These are phyloP conservation scores for Ceratobasidium sp. DNA, from an alignment of 1,284 basidiomycete species.

Conservation along the genomic window DNA sequence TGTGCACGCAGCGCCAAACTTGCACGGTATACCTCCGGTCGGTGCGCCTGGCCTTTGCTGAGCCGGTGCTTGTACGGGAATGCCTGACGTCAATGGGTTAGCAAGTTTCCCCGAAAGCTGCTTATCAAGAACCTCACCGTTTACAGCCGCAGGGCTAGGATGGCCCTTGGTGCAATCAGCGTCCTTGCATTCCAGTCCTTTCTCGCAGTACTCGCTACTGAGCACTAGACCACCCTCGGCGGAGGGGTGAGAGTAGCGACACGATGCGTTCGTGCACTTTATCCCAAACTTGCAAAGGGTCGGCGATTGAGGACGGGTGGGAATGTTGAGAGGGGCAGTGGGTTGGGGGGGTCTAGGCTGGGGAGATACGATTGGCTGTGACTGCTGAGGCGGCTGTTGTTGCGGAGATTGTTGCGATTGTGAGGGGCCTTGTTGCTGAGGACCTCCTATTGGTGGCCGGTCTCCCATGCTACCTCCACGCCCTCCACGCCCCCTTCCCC, in stretches of 20 bases:
- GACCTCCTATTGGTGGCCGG: slow-evolving; percentile 8
- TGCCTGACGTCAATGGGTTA: slow-evolving; percentile 34
- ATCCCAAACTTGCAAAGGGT: slow-evolving; percentile 88
- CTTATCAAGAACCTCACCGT: slow-evolving; percentile 45
- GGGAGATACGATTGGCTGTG: slow-evolving; percentile 50
- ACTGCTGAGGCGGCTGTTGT: slow-evolving; percentile 23
- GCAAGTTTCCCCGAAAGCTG: background rate
- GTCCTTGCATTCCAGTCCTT: slow-evolving; percentile 83
- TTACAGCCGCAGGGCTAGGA: slow-evolving; percentile 79
- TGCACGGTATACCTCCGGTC: slow-evolving; percentile 60
- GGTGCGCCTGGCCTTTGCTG: slow-evolving; percentile 44
- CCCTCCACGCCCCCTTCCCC: slow-evolving; percentile 42
- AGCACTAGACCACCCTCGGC: slow-evolving; percentile 90
- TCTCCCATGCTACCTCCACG: slow-evolving; percentile 43
- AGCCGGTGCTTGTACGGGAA: slow-evolving; percentile 43
- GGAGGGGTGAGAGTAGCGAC: slow-evolving; percentile 87
- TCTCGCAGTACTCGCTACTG: slow-evolving; percentile 85
- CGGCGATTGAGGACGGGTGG: slow-evolving; percentile 79
- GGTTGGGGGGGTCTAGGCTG: slow-evolving; percentile 48
- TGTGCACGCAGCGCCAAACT: slow-evolving; percentile 75
- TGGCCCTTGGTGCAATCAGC: slow-evolving; percentile 88
- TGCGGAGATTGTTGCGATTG: background rate
- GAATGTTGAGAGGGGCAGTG: slow-evolving; percentile 49
- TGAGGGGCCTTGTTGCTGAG: slow-evolving; percentile 1
- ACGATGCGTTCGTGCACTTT: slow-evolving; percentile 86